A percentile compares a stretch with the other conserved stretches of the same genome.
Evolutionary conservation across 2,329 filamentous ascomycete species (phyloP).

Genomic region (Akanthomyces lecanii): DNA sequence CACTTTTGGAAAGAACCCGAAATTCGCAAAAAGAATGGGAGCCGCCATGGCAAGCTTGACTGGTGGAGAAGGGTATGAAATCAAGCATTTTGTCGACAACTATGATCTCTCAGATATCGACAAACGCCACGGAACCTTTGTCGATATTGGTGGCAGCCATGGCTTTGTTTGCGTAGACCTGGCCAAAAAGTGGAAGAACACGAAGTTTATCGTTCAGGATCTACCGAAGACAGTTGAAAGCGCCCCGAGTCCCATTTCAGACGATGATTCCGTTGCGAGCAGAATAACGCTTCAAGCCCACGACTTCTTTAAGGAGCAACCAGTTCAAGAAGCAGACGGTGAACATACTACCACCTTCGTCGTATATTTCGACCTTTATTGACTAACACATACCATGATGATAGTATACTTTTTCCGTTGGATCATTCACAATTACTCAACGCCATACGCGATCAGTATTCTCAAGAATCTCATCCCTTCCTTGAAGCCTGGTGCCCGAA

Average conservation of each 20-base stretch:
- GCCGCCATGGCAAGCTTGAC: constrained; percentile 52
- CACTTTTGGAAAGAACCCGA: constrained; percentile 45
- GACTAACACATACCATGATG: background rate
- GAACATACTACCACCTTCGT: constrained; percentile 16
- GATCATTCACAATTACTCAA: constrained; percentile 60
- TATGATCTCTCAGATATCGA: constrained; percentile 51
- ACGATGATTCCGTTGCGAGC: constrained; percentile 34
- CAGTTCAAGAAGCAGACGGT: constrained; percentile 49
- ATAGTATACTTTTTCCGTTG: constrained; percentile 54
- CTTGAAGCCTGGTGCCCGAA: constrained; percentile 49
- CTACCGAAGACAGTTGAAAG: constrained; percentile 44
- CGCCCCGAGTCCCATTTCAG: constrained; percentile 40
- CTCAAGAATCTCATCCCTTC: constrained; percentile 49
- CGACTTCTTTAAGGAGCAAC: constrained; percentile 56
- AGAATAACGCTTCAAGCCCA: constrained; percentile 45
- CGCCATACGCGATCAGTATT: constrained; percentile 46
- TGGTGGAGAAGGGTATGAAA: constrained; percentile 52
- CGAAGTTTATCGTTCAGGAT: constrained; percentile 55
- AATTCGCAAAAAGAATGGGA: constrained; percentile 48
- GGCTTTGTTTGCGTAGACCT: constrained; percentile 55
- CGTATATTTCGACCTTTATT: background rate
- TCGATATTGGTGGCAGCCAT: constrained; percentile 56
- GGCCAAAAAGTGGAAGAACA: constrained; percentile 45
- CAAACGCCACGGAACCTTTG: constrained; percentile 42
- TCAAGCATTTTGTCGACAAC: constrained; percentile 48